Conservation (phyloP, 208 protist species). For the Leishmania amazonensis region DNA sequence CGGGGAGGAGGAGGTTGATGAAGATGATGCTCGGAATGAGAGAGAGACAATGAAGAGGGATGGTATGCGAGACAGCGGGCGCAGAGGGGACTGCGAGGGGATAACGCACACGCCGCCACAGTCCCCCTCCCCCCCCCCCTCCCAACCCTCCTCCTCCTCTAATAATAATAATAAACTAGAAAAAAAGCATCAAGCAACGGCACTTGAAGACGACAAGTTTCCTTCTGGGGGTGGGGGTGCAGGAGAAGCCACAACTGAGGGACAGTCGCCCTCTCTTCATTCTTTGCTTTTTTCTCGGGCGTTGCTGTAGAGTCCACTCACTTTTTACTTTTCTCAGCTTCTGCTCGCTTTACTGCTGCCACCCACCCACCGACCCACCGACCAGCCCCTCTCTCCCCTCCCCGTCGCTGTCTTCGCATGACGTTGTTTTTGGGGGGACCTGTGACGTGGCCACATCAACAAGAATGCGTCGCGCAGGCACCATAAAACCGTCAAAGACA, state of each 20-base stretch:
- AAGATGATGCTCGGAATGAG: background rate
- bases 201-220: background rate
- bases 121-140: background rate
- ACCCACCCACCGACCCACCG: too few species aligned
- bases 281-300: too few species aligned
- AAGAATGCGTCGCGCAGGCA: background rate
- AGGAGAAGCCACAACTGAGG: background rate
- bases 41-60: background rate
- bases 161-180: background rate
- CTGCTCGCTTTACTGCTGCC: background rate
- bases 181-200: background rate
- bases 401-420: background rate
- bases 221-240: background rate
- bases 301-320: too few species aligned
- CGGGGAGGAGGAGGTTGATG: background rate
- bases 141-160: background rate
- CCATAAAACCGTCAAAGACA: background rate
- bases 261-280: too few species aligned
- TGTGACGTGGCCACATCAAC: background rate
- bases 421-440: background rate
- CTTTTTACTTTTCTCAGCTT: background rate
- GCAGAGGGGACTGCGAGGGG: background rate
- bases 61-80: background rate
- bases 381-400: background rate
- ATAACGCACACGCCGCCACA: slow-evolving; percentile 23